Base-by-base conservation (phyloP, 2,329 filamentous ascomycete species). In the Blumeria graminis region DNA sequence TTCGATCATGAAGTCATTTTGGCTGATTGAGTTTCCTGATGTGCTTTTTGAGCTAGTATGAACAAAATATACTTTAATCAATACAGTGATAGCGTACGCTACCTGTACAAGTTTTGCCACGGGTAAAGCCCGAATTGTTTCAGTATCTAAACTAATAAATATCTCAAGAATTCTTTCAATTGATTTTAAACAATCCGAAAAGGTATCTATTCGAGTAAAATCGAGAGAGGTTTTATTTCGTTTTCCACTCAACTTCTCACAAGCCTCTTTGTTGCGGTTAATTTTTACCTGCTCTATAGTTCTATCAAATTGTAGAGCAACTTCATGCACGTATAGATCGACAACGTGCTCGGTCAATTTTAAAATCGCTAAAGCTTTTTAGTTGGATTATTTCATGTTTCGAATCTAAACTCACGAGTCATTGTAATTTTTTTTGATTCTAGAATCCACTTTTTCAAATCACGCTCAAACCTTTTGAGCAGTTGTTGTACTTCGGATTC, bases 11-110 rank as follows among this genome's bases (percentile, higher is more conserved):
- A 90, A 75, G 60, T 81, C 74, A 56, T 81, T 75, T 60, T 77
- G 77, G 61, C 80, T 74, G 60, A 90, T 81, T 16, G 88, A 75
- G 58, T 76, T 76, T n/a, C 79, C 80, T 1, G 89, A 74, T 61
- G 82, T 80, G 14, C 77, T 81, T 43, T 76, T 74, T 0, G 80
- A 76, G 13, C 76, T 74, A 1, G 76, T 76, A 3, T 81, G 78
- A 8, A 75, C 74, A 52, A 77, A 74, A 66, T 76, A 77, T 69
- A 80, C 73, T 62, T 78, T 79, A 66, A 78, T 76, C 7, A 80
- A 68, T 35, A 77, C 72, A 6, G 79, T 74, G 22, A 76, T 70
- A 13, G 76, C 73, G 62, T 78, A 79, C 10, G 75, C 72, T 51
- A 73, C 71, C 39, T 76, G 72, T 16, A 78, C 74, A 62, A 76